Evolutionary conservation across 805 yeast genomes (phyloP).

Genomic region (Ogataea angusta): DNA sequence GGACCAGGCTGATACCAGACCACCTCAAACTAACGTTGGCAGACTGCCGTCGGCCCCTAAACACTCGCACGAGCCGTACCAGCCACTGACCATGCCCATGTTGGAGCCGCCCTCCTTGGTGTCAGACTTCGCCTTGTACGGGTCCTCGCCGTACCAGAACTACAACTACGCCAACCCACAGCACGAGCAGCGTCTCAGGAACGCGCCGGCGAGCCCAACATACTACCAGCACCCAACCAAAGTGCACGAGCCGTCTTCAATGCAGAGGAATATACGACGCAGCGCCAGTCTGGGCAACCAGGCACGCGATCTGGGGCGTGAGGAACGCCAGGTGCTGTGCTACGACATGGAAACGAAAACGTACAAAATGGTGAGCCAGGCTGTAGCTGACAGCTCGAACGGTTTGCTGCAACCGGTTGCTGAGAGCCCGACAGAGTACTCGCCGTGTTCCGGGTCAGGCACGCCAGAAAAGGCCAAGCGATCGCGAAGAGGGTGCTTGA

Average conservation of each 20-base stretch:
- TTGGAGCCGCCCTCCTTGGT: not conserved
- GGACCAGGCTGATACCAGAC: not conserved
- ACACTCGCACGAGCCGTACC: not conserved
- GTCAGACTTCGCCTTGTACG: not conserved
- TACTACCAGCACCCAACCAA: not conserved
- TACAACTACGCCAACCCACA: not conserved
- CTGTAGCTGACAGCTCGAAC: constrained; percentile 1
- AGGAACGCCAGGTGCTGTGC: constrained; percentile 3
- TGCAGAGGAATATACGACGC: not conserved
- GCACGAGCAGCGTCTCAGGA: not conserved
- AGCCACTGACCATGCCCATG: not conserved
- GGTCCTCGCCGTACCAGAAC: not conserved
- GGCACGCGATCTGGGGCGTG: not conserved
- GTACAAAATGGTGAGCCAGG: constrained; percentile 8
- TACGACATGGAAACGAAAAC: constrained; percentile 15
- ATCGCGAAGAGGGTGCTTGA: constrained; percentile 70
- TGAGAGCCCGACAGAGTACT: constrained; percentile 3
- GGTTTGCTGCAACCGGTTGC: not conserved
- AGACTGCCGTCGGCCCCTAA: not conserved
- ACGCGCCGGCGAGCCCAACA: constrained; percentile 2
- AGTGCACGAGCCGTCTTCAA: not conserved
- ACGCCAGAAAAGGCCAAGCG: constrained; percentile 39
- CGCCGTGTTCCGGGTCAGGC: constrained; percentile 3
- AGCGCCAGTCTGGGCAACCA: constrained; percentile 2
- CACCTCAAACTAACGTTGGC: not conserved